Base-by-base conservation (phyloP, 768 basidiomycete species). In the Suillus brevipes region DNA sequence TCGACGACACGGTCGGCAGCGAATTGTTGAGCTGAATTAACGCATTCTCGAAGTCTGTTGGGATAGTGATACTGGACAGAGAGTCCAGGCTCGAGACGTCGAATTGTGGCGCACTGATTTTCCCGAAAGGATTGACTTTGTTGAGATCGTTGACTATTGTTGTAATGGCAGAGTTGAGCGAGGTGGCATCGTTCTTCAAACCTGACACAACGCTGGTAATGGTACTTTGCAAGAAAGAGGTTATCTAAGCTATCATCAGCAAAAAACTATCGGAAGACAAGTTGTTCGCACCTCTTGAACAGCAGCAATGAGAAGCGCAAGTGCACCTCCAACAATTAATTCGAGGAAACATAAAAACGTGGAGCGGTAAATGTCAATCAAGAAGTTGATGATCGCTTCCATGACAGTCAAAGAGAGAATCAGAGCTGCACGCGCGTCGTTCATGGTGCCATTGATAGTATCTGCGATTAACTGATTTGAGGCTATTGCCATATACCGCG, bases 291-390 rank as follows among this genome's bases (percentile, higher is more conserved):
- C 96, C 80, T 91, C 91, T 67, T 94, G 81, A 0, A 95, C 92
- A 7, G 94, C 94, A 57, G 80, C 83, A 59, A 97, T 93, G 55
- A 97, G 79, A 62, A 98, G 79, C 31, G 87, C 83, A 60, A 99
- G 81, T 7, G 85, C 89, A 20, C 95, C 95, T 36, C 88, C 84
- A 12, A 99, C 87, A 28, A 92, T 88, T 52, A 99, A 83, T 76
- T 99, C 95, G 68, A 97, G 79, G 69, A 97, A 95, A 76, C 97
- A 99, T 61, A 99, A 83, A 72, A 97, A 89, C 4, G 96, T 92
- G 4, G 95, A 96, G 47, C 95, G 90, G 74, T 97, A 99, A 55
- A 90, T 86, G 77, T 94, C 91, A 68, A 99, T 85, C 68, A 97
- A 85, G 77, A 99, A 98, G 71, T 92, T 94, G 78, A 95, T 89